Evolutionary conservation across 2,329 filamentous ascomycete genomes (phyloP).

Genomic region (Westerdykella sp.): DNA sequence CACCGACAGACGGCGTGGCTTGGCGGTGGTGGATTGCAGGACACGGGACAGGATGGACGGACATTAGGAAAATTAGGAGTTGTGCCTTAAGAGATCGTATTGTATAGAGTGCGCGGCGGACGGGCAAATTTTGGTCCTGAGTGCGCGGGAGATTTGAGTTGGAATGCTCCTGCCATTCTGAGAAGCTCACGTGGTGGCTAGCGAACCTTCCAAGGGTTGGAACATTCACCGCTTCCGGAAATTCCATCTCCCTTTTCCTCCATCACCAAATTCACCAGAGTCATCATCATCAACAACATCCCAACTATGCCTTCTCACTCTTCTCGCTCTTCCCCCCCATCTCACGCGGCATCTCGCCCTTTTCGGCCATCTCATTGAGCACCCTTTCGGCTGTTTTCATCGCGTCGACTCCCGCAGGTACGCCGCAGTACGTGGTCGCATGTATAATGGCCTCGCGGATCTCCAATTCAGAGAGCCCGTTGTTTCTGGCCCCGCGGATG

Average conservation of each 20-base stretch:
- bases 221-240: no score
- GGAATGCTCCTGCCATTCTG: no score
- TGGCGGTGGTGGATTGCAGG: conserved; percentile 6
- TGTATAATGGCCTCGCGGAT: conserved; percentile 55
- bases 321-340: conserved; percentile 26
- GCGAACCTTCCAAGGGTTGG: no score
- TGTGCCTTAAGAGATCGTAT: not conserved
- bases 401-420: conserved; percentile 50
- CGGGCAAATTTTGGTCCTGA: not conserved
- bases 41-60: not conserved
- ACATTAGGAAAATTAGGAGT: not conserved
- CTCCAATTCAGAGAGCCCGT: conserved; percentile 56
- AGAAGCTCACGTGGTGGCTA: no score
- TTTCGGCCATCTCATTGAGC: conserved; percentile 47
- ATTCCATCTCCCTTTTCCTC: not conserved
- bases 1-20: conserved; percentile 12
- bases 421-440: conserved; percentile 48
- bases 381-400: conserved; percentile 49
- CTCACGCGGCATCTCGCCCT: conserved; percentile 36
- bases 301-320: conserved; percentile 23
- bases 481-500: conserved; percentile 57
- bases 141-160: no score
- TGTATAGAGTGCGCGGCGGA: not conserved
- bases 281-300: not conserved
- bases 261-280: not conserved